Evolutionary conservation across 2,329 filamentous ascomycete species (phyloP).

Genomic region (Ophiocordyceps robertsii): DNA sequence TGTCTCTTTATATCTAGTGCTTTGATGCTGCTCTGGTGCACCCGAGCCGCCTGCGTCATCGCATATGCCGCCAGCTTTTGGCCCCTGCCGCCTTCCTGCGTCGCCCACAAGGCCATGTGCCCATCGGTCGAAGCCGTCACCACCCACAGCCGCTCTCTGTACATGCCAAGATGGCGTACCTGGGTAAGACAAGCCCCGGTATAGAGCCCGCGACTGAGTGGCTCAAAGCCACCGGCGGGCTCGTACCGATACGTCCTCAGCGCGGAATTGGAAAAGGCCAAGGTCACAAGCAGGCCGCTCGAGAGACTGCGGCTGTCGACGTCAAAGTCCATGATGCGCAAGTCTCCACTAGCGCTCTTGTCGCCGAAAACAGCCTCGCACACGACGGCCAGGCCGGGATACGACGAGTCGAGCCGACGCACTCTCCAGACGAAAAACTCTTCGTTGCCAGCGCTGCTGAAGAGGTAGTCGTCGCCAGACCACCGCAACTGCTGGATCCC

Average conservation of each 20-base stretch:
- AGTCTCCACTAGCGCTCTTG: slow-evolving; percentile 42
- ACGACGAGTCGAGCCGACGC: slow-evolving; percentile 33
- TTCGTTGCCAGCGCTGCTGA: slow-evolving; percentile 78
- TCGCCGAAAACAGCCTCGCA: slow-evolving; percentile 42
- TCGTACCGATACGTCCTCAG: slow-evolving; percentile 47
- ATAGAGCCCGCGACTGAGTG: slow-evolving; percentile 44
- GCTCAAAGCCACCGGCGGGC: slow-evolving; percentile 24
- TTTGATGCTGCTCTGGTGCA: slow-evolving; percentile 80
- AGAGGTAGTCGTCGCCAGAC: slow-evolving; percentile 57
- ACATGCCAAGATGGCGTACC: slow-evolving; percentile 26
- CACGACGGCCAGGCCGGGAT: slow-evolving; percentile 37
- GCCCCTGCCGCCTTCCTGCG: slow-evolving; percentile 3
- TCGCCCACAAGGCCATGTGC: slow-evolving; percentile 32
- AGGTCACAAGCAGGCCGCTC: slow-evolving; percentile 42
- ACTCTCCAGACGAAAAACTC: slow-evolving; percentile 82
- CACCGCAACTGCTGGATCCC: slow-evolving; percentile 74
- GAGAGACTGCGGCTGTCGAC: slow-evolving; percentile 18
- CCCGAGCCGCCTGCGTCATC: slow-evolving; percentile 20
- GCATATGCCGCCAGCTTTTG: slow-evolving; percentile 7
- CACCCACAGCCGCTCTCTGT: slow-evolving; percentile 21
- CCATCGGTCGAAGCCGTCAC: slow-evolving; percentile 76
- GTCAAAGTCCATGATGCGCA: slow-evolving; percentile 74
- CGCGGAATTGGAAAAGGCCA: slow-evolving; percentile 76
- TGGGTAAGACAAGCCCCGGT: slow-evolving; percentile 68
- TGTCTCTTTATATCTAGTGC: slow-evolving; percentile 30